Evolutionary conservation across 768 basidiomycete species (phyloP).

Genomic region (Phylloporus arenicola): DNA sequence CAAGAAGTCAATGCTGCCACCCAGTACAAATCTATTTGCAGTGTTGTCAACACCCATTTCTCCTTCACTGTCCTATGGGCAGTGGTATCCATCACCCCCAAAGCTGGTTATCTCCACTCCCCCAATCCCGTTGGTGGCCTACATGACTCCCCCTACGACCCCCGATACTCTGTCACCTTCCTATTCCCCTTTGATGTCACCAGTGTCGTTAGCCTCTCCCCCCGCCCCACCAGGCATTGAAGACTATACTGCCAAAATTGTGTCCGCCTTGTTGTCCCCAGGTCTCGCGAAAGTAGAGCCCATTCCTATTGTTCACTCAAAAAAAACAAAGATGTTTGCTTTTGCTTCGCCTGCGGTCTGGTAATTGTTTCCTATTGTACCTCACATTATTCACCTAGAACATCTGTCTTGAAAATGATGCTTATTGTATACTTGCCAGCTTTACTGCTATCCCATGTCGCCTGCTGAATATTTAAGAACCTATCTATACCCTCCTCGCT

Average conservation of each 20-base stretch:
- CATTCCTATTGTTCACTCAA: no score
- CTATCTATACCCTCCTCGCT: no score
- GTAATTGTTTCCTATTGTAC: no score
- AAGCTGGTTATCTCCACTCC: slow-evolving; percentile 18
- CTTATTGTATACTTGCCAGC: no score
- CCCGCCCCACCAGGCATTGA: slow-evolving; percentile 52
- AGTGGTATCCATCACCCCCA: slow-evolving; percentile 24
- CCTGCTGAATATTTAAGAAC: no score
- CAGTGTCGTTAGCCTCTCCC: slow-evolving; percentile 57
- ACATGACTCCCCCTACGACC: slow-evolving; percentile 30
- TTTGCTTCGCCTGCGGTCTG: no score
- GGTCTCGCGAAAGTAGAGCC: no score
- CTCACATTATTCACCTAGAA: no score
- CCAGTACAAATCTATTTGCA: slow-evolving; percentile 29
- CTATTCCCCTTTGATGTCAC: slow-evolving; percentile 48
- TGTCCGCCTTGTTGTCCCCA: slow-evolving; percentile 35
- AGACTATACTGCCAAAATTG: slow-evolving; percentile 45
- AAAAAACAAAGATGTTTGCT: no score
- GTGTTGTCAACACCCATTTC: slow-evolving; percentile 24
- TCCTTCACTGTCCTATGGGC: slow-evolving; percentile 26
- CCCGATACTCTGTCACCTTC: slow-evolving; percentile 54
- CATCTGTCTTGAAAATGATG: no score
- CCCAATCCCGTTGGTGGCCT: slow-evolving; percentile 11
- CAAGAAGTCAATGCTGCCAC: slow-evolving; percentile 50
- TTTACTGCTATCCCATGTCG: no score